Conservation (phyloP, 148 eudicot species). For the Talinum fruticosum region DNA sequence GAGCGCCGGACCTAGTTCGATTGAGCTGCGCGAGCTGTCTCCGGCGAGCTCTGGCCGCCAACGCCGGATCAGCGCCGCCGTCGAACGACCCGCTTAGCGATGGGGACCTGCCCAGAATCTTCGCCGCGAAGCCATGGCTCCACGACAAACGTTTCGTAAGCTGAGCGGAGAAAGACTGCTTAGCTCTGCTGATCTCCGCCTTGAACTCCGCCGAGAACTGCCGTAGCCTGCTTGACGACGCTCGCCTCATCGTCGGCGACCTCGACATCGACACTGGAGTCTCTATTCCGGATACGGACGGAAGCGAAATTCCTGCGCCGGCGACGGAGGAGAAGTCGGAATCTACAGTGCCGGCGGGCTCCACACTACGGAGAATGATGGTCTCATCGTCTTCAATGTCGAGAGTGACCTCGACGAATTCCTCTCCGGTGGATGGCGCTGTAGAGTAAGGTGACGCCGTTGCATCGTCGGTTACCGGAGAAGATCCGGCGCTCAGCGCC, state of each 20-base stretch:
- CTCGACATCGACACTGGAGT: conserved; percentile 26
- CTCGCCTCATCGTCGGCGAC: conserved; percentile 23
- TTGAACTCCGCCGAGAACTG: conserved; percentile 89
- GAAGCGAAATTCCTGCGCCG: neutral
- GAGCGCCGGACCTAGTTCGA: conserved; percentile 87
- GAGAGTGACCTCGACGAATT: conserved; percentile 80
- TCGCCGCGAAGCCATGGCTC: conserved; percentile 45
- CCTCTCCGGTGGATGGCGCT: conserved; percentile 39
- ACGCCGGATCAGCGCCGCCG: conserved; percentile 43
- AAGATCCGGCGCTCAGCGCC: conserved; percentile 40
- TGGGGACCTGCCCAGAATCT: conserved; percentile 28
- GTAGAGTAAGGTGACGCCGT: conserved; percentile 32
- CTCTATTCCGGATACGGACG: neutral
- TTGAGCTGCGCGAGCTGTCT: conserved; percentile 71
- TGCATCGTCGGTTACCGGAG: conserved; percentile 39
- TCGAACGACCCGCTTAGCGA: conserved; percentile 24
- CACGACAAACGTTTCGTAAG: conserved; percentile 63
- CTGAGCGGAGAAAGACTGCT: conserved; percentile 68
- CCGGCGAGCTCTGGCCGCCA: conserved; percentile 71
- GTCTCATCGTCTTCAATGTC: conserved; percentile 89
- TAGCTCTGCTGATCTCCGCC: conserved; percentile 73
- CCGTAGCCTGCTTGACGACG: conserved; percentile 49
- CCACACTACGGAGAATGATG: conserved; percentile 66
- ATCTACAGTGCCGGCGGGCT: conserved; percentile 29
- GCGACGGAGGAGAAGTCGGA: neutral